phyloP scores from a whole-genome alignment of 306 rosid genomes.

The Trifolium subterraneum region DNA sequence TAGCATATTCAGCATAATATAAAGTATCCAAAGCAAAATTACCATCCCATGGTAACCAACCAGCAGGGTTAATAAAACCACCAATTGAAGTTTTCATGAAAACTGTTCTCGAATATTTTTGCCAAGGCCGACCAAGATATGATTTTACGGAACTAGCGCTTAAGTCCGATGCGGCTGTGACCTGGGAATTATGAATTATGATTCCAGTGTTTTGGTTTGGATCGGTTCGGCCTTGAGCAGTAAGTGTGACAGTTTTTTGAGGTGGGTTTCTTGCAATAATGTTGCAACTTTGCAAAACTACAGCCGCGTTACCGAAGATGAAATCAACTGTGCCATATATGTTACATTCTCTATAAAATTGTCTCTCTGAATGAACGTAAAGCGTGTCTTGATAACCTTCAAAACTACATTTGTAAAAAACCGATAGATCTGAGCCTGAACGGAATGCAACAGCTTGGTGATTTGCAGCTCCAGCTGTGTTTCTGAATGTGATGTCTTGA shows the following conservation, averaged over 20 bases:
- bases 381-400: constrained; percentile 89
- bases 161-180: constrained; percentile 54
- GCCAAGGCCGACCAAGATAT: constrained; percentile 76
- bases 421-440: constrained; percentile 81
- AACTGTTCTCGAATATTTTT: constrained; percentile 66
- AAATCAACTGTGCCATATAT: constrained; percentile 87
- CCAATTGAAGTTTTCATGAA: constrained; percentile 66
- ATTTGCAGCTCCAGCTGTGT: constrained; percentile 79
- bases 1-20: constrained; percentile 70
- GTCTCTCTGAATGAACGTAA: constrained; percentile 70
- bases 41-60: constrained; percentile 79
- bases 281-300: constrained; percentile 72
- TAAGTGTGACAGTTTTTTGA: constrained; percentile 61
- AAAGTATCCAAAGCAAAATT: constrained; percentile 65
- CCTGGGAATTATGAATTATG: constrained; percentile 57
- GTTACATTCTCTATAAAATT: constrained; percentile 76
- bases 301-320: constrained; percentile 82
- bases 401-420: constrained; percentile 68
- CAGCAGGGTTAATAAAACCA: constrained; percentile 63
- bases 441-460: constrained; percentile 89
- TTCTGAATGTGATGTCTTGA: constrained; percentile 73
- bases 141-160: constrained; percentile 47
- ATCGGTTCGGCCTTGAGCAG: constrained; percentile 74
- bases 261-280: constrained; percentile 68
- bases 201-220: constrained; percentile 84